Evolutionary conservation across 768 basidiomycete species (phyloP).

Genomic region (Boletus pseudopeckii): DNA sequence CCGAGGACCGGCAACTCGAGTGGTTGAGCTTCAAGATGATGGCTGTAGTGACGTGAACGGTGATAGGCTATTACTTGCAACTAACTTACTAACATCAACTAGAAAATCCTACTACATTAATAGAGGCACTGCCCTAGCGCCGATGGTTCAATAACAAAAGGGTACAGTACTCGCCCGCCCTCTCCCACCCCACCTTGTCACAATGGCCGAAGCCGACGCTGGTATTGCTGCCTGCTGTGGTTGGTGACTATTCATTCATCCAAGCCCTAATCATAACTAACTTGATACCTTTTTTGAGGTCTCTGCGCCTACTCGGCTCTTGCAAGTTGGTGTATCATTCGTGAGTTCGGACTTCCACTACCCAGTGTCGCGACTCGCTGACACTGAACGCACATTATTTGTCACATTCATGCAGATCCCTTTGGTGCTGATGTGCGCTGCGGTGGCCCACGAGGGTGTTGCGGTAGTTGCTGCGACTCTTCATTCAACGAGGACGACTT

Average conservation of each 20-base stretch:
- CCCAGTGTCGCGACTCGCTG: neutral
- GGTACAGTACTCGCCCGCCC: neutral
- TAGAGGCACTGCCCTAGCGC: neutral
- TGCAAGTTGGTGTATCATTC: conserved; percentile 22
- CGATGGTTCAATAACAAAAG: neutral
- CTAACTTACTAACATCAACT: neutral
- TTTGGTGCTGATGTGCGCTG: conserved; percentile 22
- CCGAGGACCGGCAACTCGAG: neutral
- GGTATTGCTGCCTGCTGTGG: conserved; percentile 20
- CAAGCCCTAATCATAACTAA: neutral
- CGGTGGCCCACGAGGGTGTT: conserved; percentile 27
- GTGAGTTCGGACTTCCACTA: conserved; percentile 13
- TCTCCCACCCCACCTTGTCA: neutral
- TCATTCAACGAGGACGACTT: conserved; percentile 30
- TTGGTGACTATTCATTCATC: conserved; percentile 7
- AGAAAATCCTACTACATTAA: no score
- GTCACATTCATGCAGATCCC: conserved; percentile 10
- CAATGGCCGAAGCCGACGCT: conserved; percentile 19
- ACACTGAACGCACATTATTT: neutral
- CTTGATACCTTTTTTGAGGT: conserved; percentile 7
- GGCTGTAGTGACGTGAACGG: neutral
- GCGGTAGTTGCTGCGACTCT: conserved; percentile 26
- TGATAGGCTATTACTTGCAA: neutral
- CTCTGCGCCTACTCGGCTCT: conserved; percentile 13
- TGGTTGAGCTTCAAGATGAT: neutral